phyloP scores from a whole-genome alignment of 768 basidiomycete species.

The Mycena pura region DNA sequence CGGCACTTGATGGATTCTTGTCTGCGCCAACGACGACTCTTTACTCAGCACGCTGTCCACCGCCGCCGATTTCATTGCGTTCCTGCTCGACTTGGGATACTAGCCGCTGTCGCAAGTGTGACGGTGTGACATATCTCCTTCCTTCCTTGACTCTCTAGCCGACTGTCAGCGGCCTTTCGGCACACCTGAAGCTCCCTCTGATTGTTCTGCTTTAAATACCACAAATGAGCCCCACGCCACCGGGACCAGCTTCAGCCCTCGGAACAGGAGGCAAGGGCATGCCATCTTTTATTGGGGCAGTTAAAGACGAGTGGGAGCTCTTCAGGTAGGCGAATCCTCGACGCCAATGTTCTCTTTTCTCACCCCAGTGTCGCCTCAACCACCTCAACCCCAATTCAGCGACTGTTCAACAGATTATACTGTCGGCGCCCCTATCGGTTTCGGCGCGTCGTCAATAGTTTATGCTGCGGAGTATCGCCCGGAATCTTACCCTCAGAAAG shows the following conservation, averaged over 20 bases:
- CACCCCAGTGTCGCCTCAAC: slow-evolving; percentile 14
- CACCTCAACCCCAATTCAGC: slow-evolving; percentile 51
- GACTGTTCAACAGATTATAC: slow-evolving; percentile 76
- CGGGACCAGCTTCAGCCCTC: background rate
- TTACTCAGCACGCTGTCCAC: too few species aligned
- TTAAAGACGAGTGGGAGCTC: slow-evolving; percentile 83
- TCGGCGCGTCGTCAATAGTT: slow-evolving; percentile 91
- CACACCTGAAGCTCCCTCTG: too few species aligned
- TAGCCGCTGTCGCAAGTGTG: too few species aligned
- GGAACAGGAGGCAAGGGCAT: slow-evolving; percentile 8
- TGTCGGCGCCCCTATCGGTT: slow-evolving; percentile 81
- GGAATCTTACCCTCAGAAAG: slow-evolving; percentile 32
- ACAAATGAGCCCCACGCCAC: slow-evolving; percentile 24
- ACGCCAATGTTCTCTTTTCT: background rate
- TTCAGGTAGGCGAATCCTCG: slow-evolving; percentile 72
- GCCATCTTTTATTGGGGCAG: slow-evolving; percentile 47
- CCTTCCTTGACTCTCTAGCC: too few species aligned
- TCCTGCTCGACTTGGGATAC: too few species aligned
- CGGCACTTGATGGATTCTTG: too few species aligned
- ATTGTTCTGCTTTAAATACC: too few species aligned
- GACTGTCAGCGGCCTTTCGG: too few species aligned
- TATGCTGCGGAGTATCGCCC: slow-evolving; percentile 75
- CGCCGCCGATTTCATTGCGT: too few species aligned
- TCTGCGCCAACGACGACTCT: too few species aligned
- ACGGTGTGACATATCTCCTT: too few species aligned